phyloP scores from a whole-genome alignment of 2,329 filamentous ascomycete genomes.

The Neospermospora avenae region DNA sequence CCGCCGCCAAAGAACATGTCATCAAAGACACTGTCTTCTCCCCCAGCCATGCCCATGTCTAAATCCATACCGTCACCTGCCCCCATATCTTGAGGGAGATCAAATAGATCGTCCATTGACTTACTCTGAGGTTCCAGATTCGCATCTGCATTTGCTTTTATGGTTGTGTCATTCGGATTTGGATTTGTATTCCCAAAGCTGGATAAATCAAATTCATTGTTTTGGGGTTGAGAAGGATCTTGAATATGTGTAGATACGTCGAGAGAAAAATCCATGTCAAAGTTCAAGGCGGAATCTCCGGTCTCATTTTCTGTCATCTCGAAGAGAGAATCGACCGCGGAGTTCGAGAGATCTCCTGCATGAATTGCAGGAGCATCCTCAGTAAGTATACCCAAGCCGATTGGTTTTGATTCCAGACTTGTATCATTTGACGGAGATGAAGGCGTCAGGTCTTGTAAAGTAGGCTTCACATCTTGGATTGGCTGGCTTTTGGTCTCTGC shows the following conservation, averaged over 20 bases:
- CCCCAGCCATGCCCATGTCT: slow-evolving; percentile 46
- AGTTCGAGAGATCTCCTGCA: slow-evolving; percentile 24
- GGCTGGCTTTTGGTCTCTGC: slow-evolving; percentile 12
- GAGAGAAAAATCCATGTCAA: slow-evolving; percentile 32
- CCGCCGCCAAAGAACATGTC: slow-evolving; percentile 30
- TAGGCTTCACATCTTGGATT: slow-evolving; percentile 5
- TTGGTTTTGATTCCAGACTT: slow-evolving; percentile 17
- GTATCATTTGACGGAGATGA: slow-evolving; percentile 21
- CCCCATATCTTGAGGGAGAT: slow-evolving; percentile 3
- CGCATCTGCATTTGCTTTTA: slow-evolving; percentile 17
- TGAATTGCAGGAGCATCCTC: slow-evolving; percentile 10
- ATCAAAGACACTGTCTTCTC: slow-evolving; percentile 32
- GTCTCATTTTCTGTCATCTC: slow-evolving; percentile 24
- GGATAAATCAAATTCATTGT: slow-evolving; percentile 32
- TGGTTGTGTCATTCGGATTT: slow-evolving; percentile 37
- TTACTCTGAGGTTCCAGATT: slow-evolving; percentile 17
- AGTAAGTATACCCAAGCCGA: slow-evolving; percentile 30
- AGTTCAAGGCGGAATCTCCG: slow-evolving; percentile 22
- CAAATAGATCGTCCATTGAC: slow-evolving; percentile 27
- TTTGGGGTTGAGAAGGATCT: slow-evolving; percentile 25
- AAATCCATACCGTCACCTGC: slow-evolving; percentile 38
- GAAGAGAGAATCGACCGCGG: slow-evolving; percentile 32
- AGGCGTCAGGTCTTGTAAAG: slow-evolving; percentile 21
- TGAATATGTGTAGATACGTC: slow-evolving; percentile 19
- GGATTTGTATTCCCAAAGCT: slow-evolving; percentile 36